These are phyloP conservation scores for Jamesozyma piceae DNA, from an alignment of 805 yeast species.

Conservation along the genomic window DNA sequence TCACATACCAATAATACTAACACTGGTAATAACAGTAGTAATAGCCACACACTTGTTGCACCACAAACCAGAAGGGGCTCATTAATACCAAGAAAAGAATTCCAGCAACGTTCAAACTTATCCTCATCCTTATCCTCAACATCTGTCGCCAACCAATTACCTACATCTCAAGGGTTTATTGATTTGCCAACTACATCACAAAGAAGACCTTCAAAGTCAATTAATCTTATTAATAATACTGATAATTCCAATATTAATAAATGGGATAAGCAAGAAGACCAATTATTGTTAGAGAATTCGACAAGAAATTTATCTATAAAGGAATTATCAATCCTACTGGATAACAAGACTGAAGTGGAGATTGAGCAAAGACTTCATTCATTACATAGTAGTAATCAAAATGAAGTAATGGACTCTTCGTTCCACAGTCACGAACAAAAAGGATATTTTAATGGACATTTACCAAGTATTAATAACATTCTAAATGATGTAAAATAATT, in stretches of 20 bases:
- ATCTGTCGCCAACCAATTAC: not conserved
- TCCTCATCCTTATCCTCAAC: not conserved
- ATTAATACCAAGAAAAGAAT: slow-evolving; percentile 2
- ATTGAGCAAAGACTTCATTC: slow-evolving; percentile 53
- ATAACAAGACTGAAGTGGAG: slow-evolving; percentile 62
- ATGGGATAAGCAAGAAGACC: slow-evolving; percentile 65
- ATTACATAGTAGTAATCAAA: slow-evolving; percentile 1
- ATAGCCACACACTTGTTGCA: not conserved
- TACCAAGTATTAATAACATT: slow-evolving; percentile 18
- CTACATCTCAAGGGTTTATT: not conserved
- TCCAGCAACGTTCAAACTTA: not conserved
- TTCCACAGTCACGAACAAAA: too few relatives aligned
- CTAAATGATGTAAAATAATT: slow-evolving; percentile 11
- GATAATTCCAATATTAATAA: not conserved
- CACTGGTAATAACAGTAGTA: not conserved
- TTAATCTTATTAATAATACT: not conserved
- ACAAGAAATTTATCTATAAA: slow-evolving; percentile 52
- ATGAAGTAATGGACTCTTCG: too few relatives aligned
- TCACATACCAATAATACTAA: not conserved
- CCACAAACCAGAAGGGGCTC: not conserved
- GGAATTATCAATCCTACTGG: slow-evolving; percentile 64
- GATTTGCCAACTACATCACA: slow-evolving; percentile 9
- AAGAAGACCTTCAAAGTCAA: not conserved
- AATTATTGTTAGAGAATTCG: slow-evolving; percentile 44
- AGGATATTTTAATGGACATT: not conserved